phyloP scores from a whole-genome alignment of 306 rosid genomes.

The Quercus engelmannii region DNA sequence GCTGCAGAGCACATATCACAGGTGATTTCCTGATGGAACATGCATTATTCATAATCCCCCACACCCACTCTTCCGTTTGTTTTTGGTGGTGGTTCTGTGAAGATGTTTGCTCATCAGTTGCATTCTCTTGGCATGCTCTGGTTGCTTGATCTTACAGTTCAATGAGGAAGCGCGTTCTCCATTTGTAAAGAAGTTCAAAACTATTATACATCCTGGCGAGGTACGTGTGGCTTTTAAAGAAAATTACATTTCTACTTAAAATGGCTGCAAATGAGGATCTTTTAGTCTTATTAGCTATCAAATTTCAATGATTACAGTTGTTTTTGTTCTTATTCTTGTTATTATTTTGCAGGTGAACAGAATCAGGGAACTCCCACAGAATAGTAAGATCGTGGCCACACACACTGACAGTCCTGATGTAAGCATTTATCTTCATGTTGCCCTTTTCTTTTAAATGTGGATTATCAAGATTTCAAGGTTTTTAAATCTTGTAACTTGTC shows the following conservation, averaged over 20 bases:
- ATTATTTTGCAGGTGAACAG: conserved; percentile 75
- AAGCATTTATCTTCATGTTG: conserved; percentile 17
- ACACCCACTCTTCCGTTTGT: background rate
- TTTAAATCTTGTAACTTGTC: background rate
- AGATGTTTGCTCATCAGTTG: background rate
- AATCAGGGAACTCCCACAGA: conserved; percentile 94
- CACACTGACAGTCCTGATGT: conserved; percentile 99
- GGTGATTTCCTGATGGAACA: conserved; percentile 23
- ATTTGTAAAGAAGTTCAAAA: conserved; percentile 99
- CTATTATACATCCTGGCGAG: conserved; percentile 99
- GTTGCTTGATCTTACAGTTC: conserved; percentile 49
- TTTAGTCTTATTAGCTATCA: background rate
- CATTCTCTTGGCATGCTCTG: background rate
- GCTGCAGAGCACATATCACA: conserved; percentile 87
- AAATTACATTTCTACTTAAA: background rate
- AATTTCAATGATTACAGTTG: conserved; percentile 8
- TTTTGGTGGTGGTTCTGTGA: background rate
- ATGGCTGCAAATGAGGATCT: background rate
- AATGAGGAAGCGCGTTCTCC: conserved; percentile 99
- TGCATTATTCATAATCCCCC: background rate
- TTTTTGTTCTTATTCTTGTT: background rate
- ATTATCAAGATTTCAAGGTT: background rate
- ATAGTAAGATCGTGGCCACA: conserved; percentile 88
- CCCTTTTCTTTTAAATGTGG: conserved; percentile 2
- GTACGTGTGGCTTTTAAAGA: conserved; percentile 28